Conservation (phyloP, 495 filamentous ascomycete genomes). For the Rhizodiscina lignyota region DNA sequence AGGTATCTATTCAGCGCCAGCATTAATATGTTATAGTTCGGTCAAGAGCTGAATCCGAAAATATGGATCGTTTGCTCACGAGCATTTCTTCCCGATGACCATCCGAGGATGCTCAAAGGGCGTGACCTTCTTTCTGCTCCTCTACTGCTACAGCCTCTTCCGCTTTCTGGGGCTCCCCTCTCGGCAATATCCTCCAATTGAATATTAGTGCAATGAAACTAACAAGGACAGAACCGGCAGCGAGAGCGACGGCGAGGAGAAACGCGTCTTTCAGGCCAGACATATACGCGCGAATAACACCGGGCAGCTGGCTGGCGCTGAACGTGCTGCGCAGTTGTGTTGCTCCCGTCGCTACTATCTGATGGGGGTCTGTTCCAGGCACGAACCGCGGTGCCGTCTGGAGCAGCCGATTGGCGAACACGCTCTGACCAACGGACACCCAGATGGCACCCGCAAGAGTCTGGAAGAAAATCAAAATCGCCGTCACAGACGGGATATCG, state of each 20-base stretch:
- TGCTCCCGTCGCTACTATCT: conserved; percentile 32
- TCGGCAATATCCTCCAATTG: background rate
- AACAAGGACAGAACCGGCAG: conserved; percentile 10
- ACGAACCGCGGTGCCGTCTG: conserved; percentile 10
- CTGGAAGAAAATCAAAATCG: conserved; percentile 15
- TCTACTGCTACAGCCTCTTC: too few species aligned
- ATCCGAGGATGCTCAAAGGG: too few species aligned
- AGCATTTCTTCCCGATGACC: too few species aligned
- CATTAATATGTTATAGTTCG: too few species aligned
- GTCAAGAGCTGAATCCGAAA: too few species aligned
- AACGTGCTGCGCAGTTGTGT: conserved; percentile 32
- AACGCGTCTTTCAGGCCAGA: conserved; percentile 32
- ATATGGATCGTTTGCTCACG: too few species aligned
- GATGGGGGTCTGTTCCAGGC: conserved; percentile 24
- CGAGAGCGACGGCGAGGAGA: conserved; percentile 22
- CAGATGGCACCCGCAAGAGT: conserved; percentile 11
- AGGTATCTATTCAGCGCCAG: too few species aligned
- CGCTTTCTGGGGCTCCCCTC: too few species aligned
- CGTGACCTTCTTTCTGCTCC: too few species aligned
- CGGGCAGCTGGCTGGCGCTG: conserved; percentile 24
- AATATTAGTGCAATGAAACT: background rate
- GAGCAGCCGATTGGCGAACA: conserved; percentile 15
- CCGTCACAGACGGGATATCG: conserved; percentile 13
- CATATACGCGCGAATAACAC: conserved; percentile 42
- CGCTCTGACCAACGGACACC: conserved; percentile 10